phyloP scores from a whole-genome alignment of 306 rosid genomes.

The Castanea mollissima region DNA sequence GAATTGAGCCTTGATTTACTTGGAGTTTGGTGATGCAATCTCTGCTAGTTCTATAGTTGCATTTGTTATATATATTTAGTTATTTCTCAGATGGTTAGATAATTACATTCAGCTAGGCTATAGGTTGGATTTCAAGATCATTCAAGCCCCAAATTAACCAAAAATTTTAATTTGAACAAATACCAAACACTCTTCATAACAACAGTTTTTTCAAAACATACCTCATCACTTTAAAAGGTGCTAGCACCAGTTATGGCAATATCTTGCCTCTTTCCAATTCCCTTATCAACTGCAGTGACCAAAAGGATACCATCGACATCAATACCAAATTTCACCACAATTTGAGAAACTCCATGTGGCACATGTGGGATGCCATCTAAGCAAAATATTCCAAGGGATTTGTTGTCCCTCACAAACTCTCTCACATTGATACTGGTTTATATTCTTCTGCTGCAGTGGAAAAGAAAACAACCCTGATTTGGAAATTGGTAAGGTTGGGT shows the following conservation, averaged over 20 bases:
- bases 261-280: constrained; percentile 89
- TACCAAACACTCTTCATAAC: neutral
- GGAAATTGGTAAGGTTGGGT: constrained; percentile 93
- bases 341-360: constrained; percentile 93
- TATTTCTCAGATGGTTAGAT: no score
- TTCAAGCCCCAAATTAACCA: no score
- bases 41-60: no score
- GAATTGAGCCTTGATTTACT: no score
- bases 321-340: constrained; percentile 90
- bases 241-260: constrained; percentile 96
- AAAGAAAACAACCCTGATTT: constrained; percentile 97
- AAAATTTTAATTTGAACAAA: neutral
- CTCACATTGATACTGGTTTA: constrained; percentile 86
- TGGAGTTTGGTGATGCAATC: no score
- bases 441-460: constrained; percentile 90
- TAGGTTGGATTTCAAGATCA: no score
- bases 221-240: constrained; percentile 90
- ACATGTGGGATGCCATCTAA: constrained; percentile 96
- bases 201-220: constrained; percentile 15
- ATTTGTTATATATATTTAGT: no score
- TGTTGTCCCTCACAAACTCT: constrained; percentile 92
- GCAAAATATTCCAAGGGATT: constrained; percentile 92
- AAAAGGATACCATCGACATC: constrained; percentile 82
- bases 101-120: no score
- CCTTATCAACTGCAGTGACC: constrained; percentile 80